Base-by-base conservation (phyloP, 768 basidiomycete species). In the Aureoboletus auriporus region DNA sequence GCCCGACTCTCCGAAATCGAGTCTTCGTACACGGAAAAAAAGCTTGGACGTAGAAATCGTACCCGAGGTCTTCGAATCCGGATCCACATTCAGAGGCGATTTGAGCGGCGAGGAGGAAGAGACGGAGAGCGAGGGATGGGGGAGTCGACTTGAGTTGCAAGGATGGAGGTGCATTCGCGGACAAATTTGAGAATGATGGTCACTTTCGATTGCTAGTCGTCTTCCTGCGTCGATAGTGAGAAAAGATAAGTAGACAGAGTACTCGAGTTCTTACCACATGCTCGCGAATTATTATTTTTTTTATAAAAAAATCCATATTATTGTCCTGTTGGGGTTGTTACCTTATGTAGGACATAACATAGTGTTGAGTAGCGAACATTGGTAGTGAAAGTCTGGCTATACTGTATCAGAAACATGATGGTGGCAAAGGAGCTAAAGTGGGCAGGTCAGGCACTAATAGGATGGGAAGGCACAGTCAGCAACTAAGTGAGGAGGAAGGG, bases 21-120 rank as follows among this genome's bases (percentile, higher is more conserved):
- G 66, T 99, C 96, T 65, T 99, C 96, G 69, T 99, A 98, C 11
- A 98, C 93, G 26, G 86, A n/a, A n/a, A 93, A 67, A 99, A 97
- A 0, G 94, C 93, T 65, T 97, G 93, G 11, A 98, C 96, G 61
- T 94, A 97, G 57, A 98, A 84, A 65, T 99, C 95, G 64, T 99
- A 99, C 13, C 92, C 84, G 50, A 98, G 82, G 64, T 98, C 94
- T 68, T 96, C 94, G 57, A 97, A 91, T 0, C 84, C 90, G 52
- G 95, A 87, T 0, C 85, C 90, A 50, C 91, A 92, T 63, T 95
- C 92, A 60, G 96, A 95, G 0, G 95, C 82, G 27, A 96, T 87
- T 66, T 97, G 93, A 0, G 96, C 93, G 0, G 95, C 87, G 53
- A 98, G 86, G 26, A 99, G 84, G 80, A 95, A 98, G 2, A 98